Percentiles rank a stretch among this genome's conserved stretches.
Evolutionary conservation across 2,329 filamentous ascomycete species (phyloP).

Genomic region (Cryphonectria naterciae): DNA sequence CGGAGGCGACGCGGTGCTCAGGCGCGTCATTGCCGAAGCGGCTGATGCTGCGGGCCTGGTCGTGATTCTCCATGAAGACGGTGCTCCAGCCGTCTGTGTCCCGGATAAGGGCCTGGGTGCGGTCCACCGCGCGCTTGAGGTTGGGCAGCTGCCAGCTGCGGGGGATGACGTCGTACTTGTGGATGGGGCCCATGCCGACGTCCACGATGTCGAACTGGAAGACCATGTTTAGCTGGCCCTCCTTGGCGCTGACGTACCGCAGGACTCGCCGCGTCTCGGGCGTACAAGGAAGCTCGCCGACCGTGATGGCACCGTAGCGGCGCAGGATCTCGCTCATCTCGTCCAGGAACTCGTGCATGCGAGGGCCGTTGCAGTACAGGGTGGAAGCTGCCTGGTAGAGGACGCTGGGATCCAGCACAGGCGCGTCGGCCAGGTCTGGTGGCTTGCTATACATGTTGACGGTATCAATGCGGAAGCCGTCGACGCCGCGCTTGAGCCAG

Average conservation of each 20-base stretch:
- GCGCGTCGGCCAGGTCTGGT: conserved; percentile 22
- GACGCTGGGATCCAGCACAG: conserved; percentile 17
- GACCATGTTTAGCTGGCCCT: conserved; percentile 70
- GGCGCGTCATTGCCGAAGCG: conserved; percentile 57
- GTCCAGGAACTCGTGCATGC: conserved; percentile 27
- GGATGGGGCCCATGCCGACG: conserved; percentile 13
- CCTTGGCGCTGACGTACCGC: conserved; percentile 39
- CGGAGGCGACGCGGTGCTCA: conserved; percentile 51
- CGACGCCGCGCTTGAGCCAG: conserved; percentile 71
- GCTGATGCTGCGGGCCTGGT: conserved; percentile 64
- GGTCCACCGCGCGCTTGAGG: conserved; percentile 56
- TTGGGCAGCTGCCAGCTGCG: conserved; percentile 51
- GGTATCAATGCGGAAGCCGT: conserved; percentile 63
- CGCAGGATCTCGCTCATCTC: conserved; percentile 25
- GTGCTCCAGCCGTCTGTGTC: conserved; percentile 67
- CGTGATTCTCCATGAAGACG: conserved; percentile 69
- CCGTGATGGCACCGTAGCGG: conserved; percentile 27
- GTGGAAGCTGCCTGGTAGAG: conserved; percentile 23
- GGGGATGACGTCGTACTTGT: conserved; percentile 22
- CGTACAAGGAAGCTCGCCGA: conserved; percentile 27
- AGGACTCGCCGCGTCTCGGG: conserved; percentile 22
- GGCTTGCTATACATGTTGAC: conserved; percentile 29
- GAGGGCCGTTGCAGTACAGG: conserved; percentile 24
- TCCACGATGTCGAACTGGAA: conserved; percentile 68
- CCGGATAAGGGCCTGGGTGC: conserved; percentile 65